Evolutionary conservation across 192 early-diverging fungal genomes (phyloP).

Genomic region (Backusella liffmaniae): DNA sequence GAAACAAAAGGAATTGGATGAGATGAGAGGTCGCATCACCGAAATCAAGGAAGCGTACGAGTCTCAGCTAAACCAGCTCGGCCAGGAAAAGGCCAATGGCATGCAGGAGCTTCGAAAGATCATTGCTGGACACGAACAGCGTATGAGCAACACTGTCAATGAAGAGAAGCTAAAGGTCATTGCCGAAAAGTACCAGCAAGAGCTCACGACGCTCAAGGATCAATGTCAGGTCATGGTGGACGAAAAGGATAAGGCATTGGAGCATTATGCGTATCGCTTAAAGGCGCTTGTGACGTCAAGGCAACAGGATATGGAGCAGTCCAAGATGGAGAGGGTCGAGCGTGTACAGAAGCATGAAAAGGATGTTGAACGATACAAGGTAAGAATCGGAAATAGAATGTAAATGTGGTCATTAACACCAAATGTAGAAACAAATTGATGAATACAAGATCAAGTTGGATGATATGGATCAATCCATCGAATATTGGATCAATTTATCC

Average conservation of each 20-base stretch:
- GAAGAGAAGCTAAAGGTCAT: neutral
- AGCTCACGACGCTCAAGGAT: constrained; percentile 10
- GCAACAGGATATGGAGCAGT: constrained; percentile 23
- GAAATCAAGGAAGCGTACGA: constrained; percentile 15
- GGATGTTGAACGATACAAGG: neutral
- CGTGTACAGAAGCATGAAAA: neutral
- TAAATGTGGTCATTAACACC: neutral
- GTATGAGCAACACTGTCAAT: neutral
- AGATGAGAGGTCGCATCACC: neutral
- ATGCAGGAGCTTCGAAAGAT: constrained; percentile 6
- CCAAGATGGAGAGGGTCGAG: neutral
- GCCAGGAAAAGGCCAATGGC: constrained; percentile 18
- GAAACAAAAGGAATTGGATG: constrained; percentile 11
- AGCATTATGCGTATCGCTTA: constrained; percentile 27
- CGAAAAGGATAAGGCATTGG: constrained; percentile 23
- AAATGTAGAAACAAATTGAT: neutral
- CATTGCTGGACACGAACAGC: neutral
- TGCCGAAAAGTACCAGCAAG: constrained; percentile 21
- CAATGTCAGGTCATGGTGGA: constrained; percentile 27
- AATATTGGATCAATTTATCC: constrained; percentile 6
- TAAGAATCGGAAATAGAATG: neutral
- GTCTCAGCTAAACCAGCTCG: constrained; percentile 2
- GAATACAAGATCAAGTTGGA: neutral
- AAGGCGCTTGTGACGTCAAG: constrained; percentile 9
- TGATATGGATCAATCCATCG: constrained; percentile 3